phyloP scores from a whole-genome alignment of 192 early-diverging fungal genomes.

The Backusella circina region DNA sequence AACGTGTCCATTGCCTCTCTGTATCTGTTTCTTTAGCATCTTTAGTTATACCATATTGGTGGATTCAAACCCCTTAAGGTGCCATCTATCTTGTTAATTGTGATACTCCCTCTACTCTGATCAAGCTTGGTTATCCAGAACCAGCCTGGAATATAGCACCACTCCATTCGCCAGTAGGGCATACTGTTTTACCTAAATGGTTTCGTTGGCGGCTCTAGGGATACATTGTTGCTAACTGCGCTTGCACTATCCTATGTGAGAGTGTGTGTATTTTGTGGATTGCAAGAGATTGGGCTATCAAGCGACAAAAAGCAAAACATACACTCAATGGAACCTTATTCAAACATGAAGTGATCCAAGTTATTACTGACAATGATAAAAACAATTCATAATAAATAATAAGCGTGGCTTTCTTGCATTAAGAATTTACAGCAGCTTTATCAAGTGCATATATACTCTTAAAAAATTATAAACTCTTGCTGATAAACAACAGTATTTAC shows the following conservation, averaged over 20 bases:
- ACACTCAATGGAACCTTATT: neutral
- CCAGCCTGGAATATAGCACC: conserved; percentile 38
- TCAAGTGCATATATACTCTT: too few relatives aligned
- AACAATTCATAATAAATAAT: too few relatives aligned
- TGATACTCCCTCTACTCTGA: conserved; percentile 43
- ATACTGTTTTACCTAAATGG: conserved; percentile 65
- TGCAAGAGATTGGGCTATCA: conserved; percentile 34
- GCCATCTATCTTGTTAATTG: conserved; percentile 69
- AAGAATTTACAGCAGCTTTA: too few relatives aligned
- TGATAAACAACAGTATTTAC: neutral
- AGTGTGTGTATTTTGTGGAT: conserved; percentile 52
- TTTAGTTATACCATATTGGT: conserved; percentile 50
- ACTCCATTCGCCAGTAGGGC: conserved; percentile 61
- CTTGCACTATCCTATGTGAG: conserved; percentile 41
- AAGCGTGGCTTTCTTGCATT: neutral
- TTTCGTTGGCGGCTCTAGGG: conserved; percentile 64
- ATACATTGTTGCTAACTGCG: conserved; percentile 36
- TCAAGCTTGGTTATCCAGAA: conserved; percentile 31
- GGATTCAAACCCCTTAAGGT: conserved; percentile 50
- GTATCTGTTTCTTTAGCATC: conserved; percentile 34
- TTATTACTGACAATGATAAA: neutral
- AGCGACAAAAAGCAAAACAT: conserved; percentile 1
- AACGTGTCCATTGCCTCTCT: conserved; percentile 55
- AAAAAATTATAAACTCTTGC: neutral
- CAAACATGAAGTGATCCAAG: too few relatives aligned